Base-by-base conservation (phyloP, 495 filamentous ascomycete genomes). In the Daldinia loculata region DNA sequence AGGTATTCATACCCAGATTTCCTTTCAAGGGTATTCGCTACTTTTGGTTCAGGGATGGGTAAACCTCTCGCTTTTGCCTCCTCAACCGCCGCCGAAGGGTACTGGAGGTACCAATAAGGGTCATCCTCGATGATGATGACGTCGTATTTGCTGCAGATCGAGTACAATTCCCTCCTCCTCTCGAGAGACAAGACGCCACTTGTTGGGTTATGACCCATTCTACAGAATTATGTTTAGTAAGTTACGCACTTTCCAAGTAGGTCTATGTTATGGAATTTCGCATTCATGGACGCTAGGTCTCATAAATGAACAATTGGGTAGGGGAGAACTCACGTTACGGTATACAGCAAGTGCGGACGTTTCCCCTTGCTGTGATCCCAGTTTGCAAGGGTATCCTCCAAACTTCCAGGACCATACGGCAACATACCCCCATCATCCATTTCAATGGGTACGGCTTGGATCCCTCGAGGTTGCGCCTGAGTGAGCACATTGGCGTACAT, bases 41-140 rank as follows among this genome's bases (percentile, higher is more conserved):
- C 48, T 32, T 69, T 64, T 17, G 70, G 58, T 12, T 71, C 75
- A 0, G 75, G 76, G 8, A 63, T 59, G 6, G 72, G 70, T 6
- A 66, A 58, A 36, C 75, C 71, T 15, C 79, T 67, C 15, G 81
- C 78, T 80, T 88, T 76, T 74, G 86, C 76, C 81, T 89, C 78
- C 56, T 80, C 80, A 43, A 69, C 17, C 38, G 83, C 81, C 4
- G 89, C 89, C 3, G 90, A 92, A 2, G 92, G 92, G 71, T 87
- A 97, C 74, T 97, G 95, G 12, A 98, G 85, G 75, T 95, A 95
- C 92, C 93, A 98, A 80, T 98, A 98, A 2, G 95, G 95, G 62
- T 97, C 94, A 75, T 98, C 95, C 80, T 98, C 95, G 70, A 96
- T 82, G 67, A 98, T 97, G 73, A 97, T 88, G 63, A 98, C 88